phyloP scores from a whole-genome alignment of 225 moss, liverwort and hornwort genomes.

The Ulota crispa region DNA sequence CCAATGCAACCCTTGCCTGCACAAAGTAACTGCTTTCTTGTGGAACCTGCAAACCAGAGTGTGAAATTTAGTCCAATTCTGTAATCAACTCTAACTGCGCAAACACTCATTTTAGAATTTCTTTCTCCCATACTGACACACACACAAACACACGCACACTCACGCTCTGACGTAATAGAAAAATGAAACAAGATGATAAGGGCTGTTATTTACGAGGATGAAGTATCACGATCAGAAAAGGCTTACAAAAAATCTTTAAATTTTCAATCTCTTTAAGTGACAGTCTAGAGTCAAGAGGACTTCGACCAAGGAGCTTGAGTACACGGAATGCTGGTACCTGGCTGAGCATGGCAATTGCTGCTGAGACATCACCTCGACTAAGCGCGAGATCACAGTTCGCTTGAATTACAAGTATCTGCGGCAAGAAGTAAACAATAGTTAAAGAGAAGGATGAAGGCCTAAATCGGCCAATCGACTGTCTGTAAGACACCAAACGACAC shows the following conservation, averaged over 20 bases:
- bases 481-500: background rate
- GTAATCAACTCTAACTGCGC: background rate
- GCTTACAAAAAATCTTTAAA: background rate
- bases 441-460: background rate
- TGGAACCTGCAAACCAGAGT: conserved; percentile 43
- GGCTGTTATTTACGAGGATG: background rate
- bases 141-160: too few relatives aligned
- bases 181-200: background rate
- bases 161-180: background rate
- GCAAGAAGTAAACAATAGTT: background rate
- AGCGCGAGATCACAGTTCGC: conserved; percentile 53
- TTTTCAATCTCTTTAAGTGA: background rate
- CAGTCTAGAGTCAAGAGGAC: background rate
- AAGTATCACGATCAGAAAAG: background rate
- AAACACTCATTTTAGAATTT: background rate
- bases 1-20: conserved; percentile 56
- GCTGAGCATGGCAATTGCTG: conserved; percentile 50
- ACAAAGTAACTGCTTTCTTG: conserved; percentile 48
- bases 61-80: background rate
- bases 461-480: background rate
- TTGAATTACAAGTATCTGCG: conserved; percentile 56
- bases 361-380: conserved; percentile 54
- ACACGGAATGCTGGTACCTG: conserved; percentile 35
- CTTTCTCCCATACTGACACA: background rate
- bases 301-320: background rate